phyloP scores from a whole-genome alignment of 805 yeast species.

The Hagleromyces aurorensis region DNA sequence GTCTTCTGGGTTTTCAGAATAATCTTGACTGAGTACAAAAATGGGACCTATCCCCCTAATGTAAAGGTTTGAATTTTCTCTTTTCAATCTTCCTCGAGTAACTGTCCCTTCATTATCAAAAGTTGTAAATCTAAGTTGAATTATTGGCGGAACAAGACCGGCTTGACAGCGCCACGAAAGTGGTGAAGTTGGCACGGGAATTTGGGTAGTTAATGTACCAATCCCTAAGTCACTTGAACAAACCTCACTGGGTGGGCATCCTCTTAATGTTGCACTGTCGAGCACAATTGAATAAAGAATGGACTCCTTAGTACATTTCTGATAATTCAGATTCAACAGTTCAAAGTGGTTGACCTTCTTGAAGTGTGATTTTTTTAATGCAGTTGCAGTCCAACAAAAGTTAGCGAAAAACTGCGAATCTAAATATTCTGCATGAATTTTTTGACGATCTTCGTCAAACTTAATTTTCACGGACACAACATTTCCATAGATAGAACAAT shows the following conservation, averaged over 20 bases:
- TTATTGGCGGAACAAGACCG: slow-evolving; percentile 1
- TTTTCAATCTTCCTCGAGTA: slow-evolving; percentile 1
- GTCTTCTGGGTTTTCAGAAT: slow-evolving; percentile 2
- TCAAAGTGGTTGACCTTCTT: slow-evolving; percentile 16
- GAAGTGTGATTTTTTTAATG: slow-evolving; percentile 15
- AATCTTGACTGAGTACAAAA: slow-evolving; percentile 1
- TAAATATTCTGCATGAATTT: slow-evolving; percentile 3
- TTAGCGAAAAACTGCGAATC: slow-evolving; percentile 19
- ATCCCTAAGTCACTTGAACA: slow-evolving; percentile 21
- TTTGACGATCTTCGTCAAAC: slow-evolving; percentile 1
- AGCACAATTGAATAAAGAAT: slow-evolving; percentile 13
- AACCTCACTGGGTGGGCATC: slow-evolving; percentile 9
- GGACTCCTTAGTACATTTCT: slow-evolving; percentile 11
- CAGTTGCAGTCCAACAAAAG: slow-evolving; percentile 13
- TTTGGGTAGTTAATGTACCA: slow-evolving; percentile 21
- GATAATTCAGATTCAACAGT: slow-evolving; percentile 17
- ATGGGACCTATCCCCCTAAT: slow-evolving; percentile 4
- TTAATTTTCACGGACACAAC: slow-evolving; percentile 14
- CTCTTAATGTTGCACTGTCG: slow-evolving; percentile 16
- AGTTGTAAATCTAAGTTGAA: slow-evolving; percentile 16
- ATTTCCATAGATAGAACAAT: slow-evolving; percentile 17
- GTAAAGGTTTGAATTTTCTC: slow-evolving; percentile 1
- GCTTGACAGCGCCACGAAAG: slow-evolving; percentile 10
- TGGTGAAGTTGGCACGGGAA: slow-evolving; percentile 22
- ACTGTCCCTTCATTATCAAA: slow-evolving; percentile 12